phyloP scores from a whole-genome alignment of 2,329 filamentous ascomycete species.

The Trichoderma koningii region DNA sequence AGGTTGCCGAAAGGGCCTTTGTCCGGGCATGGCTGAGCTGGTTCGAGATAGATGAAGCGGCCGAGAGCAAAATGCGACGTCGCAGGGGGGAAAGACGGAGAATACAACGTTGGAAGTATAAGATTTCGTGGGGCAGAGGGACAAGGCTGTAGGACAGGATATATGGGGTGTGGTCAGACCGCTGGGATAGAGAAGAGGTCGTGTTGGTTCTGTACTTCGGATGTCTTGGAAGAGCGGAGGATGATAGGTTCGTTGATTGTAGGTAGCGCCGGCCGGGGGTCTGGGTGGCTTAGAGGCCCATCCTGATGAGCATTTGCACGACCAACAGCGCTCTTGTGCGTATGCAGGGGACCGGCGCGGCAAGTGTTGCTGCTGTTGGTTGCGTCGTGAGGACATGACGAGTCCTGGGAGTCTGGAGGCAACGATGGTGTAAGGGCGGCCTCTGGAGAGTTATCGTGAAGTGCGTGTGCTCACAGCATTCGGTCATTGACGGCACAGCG shows the following conservation, averaged over 20 bases:
- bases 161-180: not conserved
- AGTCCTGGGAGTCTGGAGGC: not conserved
- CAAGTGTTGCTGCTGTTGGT: not conserved
- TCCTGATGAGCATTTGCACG: not conserved
- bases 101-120: not conserved
- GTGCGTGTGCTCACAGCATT: too few relatives aligned
- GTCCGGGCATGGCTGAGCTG: constrained; percentile 1
- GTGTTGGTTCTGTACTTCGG: not conserved
- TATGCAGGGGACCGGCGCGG: not conserved
- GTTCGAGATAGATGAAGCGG: not conserved
- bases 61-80: not conserved
- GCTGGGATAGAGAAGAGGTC: not conserved
- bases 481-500: too few relatives aligned
- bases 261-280: not conserved
- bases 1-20: not conserved
- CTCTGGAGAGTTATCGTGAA: too few relatives aligned
- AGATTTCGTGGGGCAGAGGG: constrained; percentile 2
- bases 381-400: not conserved
- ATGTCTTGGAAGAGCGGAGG: not conserved
- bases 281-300: constrained; percentile 15
- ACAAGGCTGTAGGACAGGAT: not conserved
- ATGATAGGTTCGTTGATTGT: not conserved
- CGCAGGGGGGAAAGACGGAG: not conserved
- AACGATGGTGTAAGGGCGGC: not conserved
- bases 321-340: constrained; percentile 4